A percentile compares a stretch with the other conserved stretches of the same genome.
Evolutionary conservation across 495 filamentous ascomycete species (phyloP).

Genomic region (Trichoderma asperelloides): DNA sequence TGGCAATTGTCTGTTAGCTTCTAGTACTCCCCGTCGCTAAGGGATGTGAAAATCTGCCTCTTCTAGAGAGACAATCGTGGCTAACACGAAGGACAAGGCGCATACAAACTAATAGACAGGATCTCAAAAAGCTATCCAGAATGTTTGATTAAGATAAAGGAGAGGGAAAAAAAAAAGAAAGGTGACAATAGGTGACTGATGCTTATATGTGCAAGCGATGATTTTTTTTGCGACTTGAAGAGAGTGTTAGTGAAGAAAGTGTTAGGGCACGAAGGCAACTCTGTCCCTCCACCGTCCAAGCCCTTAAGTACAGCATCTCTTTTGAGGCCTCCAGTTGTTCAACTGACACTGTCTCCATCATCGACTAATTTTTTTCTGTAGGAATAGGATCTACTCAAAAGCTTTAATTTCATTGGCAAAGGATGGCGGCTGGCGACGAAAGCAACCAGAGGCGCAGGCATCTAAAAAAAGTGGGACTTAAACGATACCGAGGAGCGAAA

Average conservation of each 20-base stretch:
- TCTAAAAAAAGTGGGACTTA: neutral
- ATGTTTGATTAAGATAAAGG: too few species aligned
- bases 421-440: neutral
- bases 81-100: neutral
- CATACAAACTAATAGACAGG: neutral
- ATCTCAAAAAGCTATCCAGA: neutral
- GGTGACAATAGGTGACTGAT: neutral
- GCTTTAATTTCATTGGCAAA: neutral
- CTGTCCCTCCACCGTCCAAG: neutral
- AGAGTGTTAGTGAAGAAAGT: too few species aligned
- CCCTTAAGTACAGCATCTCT: neutral
- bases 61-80: neutral
- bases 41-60: neutral
- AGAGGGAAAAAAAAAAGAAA: neutral
- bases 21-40: neutral
- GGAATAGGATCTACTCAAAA: neutral
- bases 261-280: neutral
- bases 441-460: neutral
- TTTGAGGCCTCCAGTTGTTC: neutral
- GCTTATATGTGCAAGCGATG: neutral
- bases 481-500: constrained; percentile 4
- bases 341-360: neutral
- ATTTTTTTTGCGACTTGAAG: neutral
- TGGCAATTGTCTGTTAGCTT: neutral
- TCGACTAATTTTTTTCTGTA: neutral